Evolutionary conservation across 306 rosid species (phyloP), one percentile per base, ranked within the genome.

Genomic region (Glycine latifolia): DNA sequence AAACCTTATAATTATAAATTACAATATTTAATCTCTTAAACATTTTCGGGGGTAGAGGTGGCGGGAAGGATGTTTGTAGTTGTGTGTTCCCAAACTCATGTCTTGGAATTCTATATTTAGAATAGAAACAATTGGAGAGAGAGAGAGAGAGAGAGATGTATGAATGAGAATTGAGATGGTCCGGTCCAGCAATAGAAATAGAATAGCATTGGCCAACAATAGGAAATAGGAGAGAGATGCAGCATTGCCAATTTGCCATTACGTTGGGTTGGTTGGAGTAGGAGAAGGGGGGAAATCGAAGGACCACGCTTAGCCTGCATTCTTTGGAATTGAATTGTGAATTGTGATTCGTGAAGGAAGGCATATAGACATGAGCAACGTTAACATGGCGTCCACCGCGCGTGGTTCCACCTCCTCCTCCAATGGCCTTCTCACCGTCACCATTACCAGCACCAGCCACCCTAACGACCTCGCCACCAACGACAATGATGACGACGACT

Each of bases 361-460:
- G 15, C 4, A 39, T 4, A 15, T 1, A n/a, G 72, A 41, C 46
- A 43, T 39, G 47, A 43, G 9, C 1, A 39, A 5, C 7, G 14
- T 26, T 37, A 52, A 80, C 15, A 92, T 88, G 85, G 74, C 49
- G 17, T 87, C 94, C 11, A 73, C 86, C 9, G 83, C 92, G 3
- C 89, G 86, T 13, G 95, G 87, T 82, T 93, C 97, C 3, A 52
- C 50, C 10, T 67, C 88, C 60, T 79, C 88, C 68, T 88, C 86
- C 69, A 88, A 93, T 59, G 91, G 92, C 35, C 83, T 86, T 71
- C 86, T 67, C 84, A 17, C 90, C 73, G 53, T 82, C 43, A 20
- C 82, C 79, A 66, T 69, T 37, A 31, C 79, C 77, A 68, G 50
- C 31, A 26, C 31, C 74, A 72, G 10, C 14, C 74, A 53, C 43